Conservation (phyloP, 495 filamentous ascomycete species). For the Penicillium arizonense region DNA sequence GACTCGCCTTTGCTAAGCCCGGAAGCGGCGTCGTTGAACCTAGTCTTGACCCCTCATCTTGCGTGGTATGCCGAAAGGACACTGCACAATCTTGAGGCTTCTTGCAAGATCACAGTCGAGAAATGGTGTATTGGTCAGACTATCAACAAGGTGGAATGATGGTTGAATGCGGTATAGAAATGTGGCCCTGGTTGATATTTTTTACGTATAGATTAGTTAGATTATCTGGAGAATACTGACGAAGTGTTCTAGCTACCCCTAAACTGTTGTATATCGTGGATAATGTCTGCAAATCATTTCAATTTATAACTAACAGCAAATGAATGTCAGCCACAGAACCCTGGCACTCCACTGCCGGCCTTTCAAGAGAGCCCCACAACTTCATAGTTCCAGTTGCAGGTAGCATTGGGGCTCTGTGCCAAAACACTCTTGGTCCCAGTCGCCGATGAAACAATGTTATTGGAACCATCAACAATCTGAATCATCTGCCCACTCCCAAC, state of each 20-base stretch:
- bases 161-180: not conserved
- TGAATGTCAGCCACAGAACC: too few relatives aligned
- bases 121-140: conserved; percentile 12
- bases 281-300: too few relatives aligned
- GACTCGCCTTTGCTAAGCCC: conserved; percentile 17
- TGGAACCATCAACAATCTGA: not conserved
- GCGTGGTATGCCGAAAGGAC: conserved; percentile 42
- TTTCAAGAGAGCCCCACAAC: too few relatives aligned
- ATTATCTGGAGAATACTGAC: not conserved
- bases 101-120: conserved; percentile 25
- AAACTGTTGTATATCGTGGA: too few relatives aligned
- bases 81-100: conserved; percentile 29
- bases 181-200: not conserved
- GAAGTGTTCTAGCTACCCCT: too few relatives aligned
- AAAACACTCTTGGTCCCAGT: conserved; percentile 9
- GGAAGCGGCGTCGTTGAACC: conserved; percentile 27
- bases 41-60: conserved; percentile 37
- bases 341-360: too few relatives aligned
- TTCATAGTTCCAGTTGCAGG: conserved; percentile 8
- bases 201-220: not conserved
- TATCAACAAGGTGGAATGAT: conserved; percentile 9
- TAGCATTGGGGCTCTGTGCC: not conserved
- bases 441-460: conserved; percentile 2
- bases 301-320: too few relatives aligned
- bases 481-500: conserved; percentile 4